Percentiles rank a stretch among this genome's conserved stretches.
These are phyloP conservation scores for Penicillium cataractarum DNA, from an alignment of 495 filamentous ascomycete species.

Conservation along the genomic window DNA sequence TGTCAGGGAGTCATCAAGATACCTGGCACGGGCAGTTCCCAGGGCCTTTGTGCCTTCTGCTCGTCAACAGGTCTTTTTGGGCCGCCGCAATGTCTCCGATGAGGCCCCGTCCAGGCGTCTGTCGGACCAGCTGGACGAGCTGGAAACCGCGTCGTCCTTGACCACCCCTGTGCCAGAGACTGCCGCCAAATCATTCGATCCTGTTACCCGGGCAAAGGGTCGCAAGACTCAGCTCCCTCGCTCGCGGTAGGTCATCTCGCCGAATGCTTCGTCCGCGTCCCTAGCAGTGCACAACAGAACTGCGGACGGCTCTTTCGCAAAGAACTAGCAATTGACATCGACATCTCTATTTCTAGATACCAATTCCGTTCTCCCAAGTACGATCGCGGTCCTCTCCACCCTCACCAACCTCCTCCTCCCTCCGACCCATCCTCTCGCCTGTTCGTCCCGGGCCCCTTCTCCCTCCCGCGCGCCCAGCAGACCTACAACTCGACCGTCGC, in stretches of 20 bases:
- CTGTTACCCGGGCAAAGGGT: slow-evolving; percentile 52
- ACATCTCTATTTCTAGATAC: slow-evolving; percentile 62
- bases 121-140: slow-evolving; percentile 37
- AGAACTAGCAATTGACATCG: slow-evolving; percentile 14
- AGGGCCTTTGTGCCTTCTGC: slow-evolving; percentile 40
- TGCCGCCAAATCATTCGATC: slow-evolving; percentile 56
- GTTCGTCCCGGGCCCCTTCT: slow-evolving; percentile 93
- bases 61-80: slow-evolving; percentile 38
- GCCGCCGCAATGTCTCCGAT: slow-evolving; percentile 53
- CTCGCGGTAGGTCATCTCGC: slow-evolving; percentile 61
- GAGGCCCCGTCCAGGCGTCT: slow-evolving; percentile 41
- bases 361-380: slow-evolving; percentile 91
- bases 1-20: slow-evolving; percentile 46
- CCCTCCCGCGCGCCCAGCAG: slow-evolving; percentile 82
- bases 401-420: slow-evolving; percentile 80
- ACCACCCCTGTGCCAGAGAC: slow-evolving; percentile 28
- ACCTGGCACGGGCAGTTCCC: slow-evolving; percentile 47
- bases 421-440: slow-evolving; percentile 85
- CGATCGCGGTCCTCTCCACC: slow-evolving; percentile 90
- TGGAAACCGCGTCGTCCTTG: slow-evolving; percentile 45
- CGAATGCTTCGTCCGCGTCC: slow-evolving; percentile 3
- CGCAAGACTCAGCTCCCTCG: slow-evolving; percentile 63
- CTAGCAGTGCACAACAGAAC: slow-evolving; percentile 10
- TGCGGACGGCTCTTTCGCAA: not conserved
- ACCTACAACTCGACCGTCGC: slow-evolving; percentile 86